These are phyloP conservation scores for Tripterygium wilfordii DNA, from an alignment of 177 flowering plant species.

Conservation along the genomic window DNA sequence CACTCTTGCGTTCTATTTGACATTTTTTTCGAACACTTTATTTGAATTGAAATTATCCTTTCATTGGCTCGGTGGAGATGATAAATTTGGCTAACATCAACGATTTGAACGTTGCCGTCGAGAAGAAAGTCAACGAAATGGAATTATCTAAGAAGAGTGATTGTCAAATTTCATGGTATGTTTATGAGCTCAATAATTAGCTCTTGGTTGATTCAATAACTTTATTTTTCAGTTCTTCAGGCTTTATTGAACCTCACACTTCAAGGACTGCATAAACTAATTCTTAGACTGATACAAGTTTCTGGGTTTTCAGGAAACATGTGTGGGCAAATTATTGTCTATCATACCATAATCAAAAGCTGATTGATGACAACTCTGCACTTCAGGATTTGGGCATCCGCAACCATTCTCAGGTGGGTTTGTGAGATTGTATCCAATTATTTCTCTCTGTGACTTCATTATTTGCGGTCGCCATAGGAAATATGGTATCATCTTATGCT, in stretches of 20 bases:
- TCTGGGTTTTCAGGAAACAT: slow-evolving; percentile 54
- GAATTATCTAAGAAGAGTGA: slow-evolving; percentile 91
- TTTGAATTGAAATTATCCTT: no score
- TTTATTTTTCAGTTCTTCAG: no score
- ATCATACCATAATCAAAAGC: slow-evolving; percentile 56
- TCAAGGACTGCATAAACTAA: no score
- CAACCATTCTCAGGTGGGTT: slow-evolving; percentile 69
- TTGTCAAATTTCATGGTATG: slow-evolving; percentile 90
- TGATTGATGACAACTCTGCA: slow-evolving; percentile 50
- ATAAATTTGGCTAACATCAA: slow-evolving; percentile 76
- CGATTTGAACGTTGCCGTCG: slow-evolving; percentile 71
- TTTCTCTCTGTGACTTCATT: neutral
- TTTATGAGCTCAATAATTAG: no score
- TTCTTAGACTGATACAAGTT: no score
- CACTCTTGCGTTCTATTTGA: slow-evolving; percentile 3
- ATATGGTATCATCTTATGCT: no score
- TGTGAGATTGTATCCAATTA: no score
- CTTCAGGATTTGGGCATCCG: slow-evolving; percentile 85
- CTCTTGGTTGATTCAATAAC: no score
- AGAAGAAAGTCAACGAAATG: slow-evolving; percentile 61
- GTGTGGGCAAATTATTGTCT: slow-evolving; percentile 46
- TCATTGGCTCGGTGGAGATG: slow-evolving; percentile 40
- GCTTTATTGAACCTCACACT: no score
- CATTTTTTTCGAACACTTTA: slow-evolving; percentile 35
- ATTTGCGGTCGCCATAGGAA: neutral